Evolutionary conservation across 2,329 filamentous ascomycete species (phyloP), one percentile per base, ranked within the genome.

Genomic region (Colletotrichum sp.): DNA sequence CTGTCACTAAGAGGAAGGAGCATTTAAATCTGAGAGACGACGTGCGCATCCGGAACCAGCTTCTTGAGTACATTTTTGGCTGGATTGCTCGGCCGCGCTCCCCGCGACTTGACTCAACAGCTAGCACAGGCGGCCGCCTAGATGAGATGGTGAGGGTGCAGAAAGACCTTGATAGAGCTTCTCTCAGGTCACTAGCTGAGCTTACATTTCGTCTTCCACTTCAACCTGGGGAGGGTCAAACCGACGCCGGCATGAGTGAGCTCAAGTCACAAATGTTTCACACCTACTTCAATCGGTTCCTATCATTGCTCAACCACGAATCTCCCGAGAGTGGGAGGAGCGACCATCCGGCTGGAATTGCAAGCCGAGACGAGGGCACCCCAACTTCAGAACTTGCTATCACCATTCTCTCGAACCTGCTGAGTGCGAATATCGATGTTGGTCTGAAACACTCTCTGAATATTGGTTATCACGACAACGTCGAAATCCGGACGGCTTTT

Each of bases 231-330:
- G 92, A 94, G 68, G 91, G 90, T 7, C 91, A 93, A 78, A 92
- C 88, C 15, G 93, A 94, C 83, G 92, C 91, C 2, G 91, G 92
- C 60, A 92, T 91, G 69, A 93, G 92, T 78, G 93, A 94, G 82
- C 87, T 93, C 68, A 94, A 94, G 81, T 93, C 91, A 1, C 91
- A 94, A 79, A 92, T 94, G 90, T 94, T 94, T 80, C 92, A 93
- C 77, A 92, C 90, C 8, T 94, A 94, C 81, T 94, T 94, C 84
- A 94, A 93, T 77, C 88, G 92, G 9, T 94, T 94, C 80, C 85
- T 94, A 24, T 93, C 92, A 1, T 84, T 94, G 6, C 85, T 94
- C 32, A 93, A 93, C 76, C 87, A 91, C 66, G 91, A 93, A 71
- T 83, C 88, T 1, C 79, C 84, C 1, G 88, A 90, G 7, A 80